Evolutionary conservation across 1,284 basidiomycete genomes (phyloP), one percentile per base, ranked within the genome.

Genomic region (Cutaneotrichosporon cyanovorans): DNA sequence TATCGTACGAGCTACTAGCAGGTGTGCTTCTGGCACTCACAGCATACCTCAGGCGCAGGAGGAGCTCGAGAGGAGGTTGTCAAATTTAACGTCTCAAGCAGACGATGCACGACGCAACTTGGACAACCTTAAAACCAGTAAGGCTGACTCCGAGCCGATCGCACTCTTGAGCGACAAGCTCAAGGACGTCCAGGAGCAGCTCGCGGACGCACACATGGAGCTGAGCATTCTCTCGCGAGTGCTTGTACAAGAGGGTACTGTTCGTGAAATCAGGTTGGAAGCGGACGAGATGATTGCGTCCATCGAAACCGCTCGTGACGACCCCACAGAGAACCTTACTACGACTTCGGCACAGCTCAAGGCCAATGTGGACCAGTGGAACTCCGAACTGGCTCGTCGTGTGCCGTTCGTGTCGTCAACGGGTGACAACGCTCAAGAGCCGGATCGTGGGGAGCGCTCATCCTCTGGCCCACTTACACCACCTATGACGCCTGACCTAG

Each of bases 221-320:
- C 48, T 54, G n/a, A 46, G 38, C 15, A 25, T 45, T 7, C 19
- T 54, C 22, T 19, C 14, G 14, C 40, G 40, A 11, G 55, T 60
- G 5, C 35, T 28, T 1, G 22, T 40, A 11, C 60, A 62, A 37
- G 46, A 53, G 8, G 15, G 40, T 8, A 37, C 44, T 0, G 55
- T 58, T 3, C 37, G 37, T 1, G 28, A 20, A 1, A 34, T 60
- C n/a, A 45, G 53, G 23, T 21, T 11, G 14, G 56, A 60, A 37
- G 55, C 51, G 2, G 41, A 48, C 6, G 42, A 37, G 3, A 16
- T 54, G 10, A 32, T 53, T 9, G 25, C 25, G 12, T 28, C 25
- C 25, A 12, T 28, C 25, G 25, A 7, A 7, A 12, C 25, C 25
- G 25, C 7, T 28, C 8, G 25, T 7, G 25, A 7, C 25, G 12